Evolutionary conservation across 1,139 yeast species (phyloP).

Genomic region (Tardiomyces blankii): DNA sequence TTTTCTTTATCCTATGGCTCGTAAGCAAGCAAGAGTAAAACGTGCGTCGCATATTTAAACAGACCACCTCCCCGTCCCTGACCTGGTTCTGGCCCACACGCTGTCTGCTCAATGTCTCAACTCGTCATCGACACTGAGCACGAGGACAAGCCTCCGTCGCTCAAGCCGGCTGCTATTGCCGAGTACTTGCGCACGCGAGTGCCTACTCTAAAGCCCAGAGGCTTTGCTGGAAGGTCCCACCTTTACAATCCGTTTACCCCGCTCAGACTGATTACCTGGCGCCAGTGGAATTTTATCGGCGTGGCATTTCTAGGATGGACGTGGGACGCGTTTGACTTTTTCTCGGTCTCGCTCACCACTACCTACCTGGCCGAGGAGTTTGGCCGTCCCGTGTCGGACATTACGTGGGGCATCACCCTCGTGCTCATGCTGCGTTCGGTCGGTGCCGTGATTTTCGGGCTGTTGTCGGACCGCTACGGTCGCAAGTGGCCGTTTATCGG

Average conservation of each 20-base stretch:
- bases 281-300: conserved; percentile 52
- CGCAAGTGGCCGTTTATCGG: conserved; percentile 58
- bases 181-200: conserved; percentile 32
- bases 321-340: conserved; percentile 72
- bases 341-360: conserved; percentile 54
- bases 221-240: conserved; percentile 16
- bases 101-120: background rate
- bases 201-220: conserved; percentile 34
- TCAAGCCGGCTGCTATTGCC: conserved; percentile 19
- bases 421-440: conserved; percentile 70
- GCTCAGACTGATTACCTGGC: conserved; percentile 32
- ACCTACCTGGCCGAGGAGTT: conserved; percentile 44
- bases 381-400: conserved; percentile 37
- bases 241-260: conserved; percentile 47
- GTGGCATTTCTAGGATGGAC: conserved; percentile 68
- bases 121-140: background rate
- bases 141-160: background rate
- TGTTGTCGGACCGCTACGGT: conserved; percentile 56
- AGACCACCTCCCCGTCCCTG: no score
- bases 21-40: no score
- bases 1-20: no score
- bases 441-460: conserved; percentile 67
- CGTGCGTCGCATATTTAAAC: no score
- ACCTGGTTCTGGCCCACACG: no score
- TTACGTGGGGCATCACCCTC: conserved; percentile 74